Evolutionary conservation across 108 stramenopile species (phyloP).

Genomic region (Cafeteria roenbergensis): DNA sequence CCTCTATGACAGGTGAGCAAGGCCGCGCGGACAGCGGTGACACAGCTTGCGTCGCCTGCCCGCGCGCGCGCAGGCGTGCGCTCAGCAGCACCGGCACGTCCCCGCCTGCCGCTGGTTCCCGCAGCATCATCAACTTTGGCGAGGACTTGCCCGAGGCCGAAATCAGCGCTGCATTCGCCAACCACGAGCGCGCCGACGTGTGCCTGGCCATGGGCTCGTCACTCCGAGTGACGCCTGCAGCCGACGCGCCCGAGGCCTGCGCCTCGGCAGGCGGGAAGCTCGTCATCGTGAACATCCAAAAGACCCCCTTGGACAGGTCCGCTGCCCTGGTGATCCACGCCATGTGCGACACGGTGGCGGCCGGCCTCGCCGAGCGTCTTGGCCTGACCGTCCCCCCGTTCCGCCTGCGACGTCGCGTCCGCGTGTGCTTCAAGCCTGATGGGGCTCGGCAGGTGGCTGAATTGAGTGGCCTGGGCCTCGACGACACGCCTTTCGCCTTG

Average conservation of each 20-base stretch:
- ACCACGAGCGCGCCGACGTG: constrained; percentile 10
- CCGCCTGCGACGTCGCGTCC: no score
- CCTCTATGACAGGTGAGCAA: not conserved
- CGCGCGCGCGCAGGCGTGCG: no score
- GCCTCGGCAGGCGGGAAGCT: constrained; percentile 1
- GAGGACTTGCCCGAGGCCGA: not conserved
- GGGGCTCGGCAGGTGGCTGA: no score
- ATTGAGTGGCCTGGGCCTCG: no score
- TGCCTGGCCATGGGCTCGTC: constrained; percentile 18
- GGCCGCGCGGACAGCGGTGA: no score
- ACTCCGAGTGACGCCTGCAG: constrained; percentile 15
- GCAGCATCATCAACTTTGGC: constrained; percentile 1
- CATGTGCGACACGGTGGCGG: not conserved
- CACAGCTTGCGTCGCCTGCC: no score
- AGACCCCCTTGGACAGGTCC: constrained; percentile 8
- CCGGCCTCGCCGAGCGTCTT: not conserved
- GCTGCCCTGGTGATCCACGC: constrained; percentile 4
- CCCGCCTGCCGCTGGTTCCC: no score
- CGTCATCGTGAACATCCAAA: constrained; percentile 18
- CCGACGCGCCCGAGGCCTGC: not conserved
- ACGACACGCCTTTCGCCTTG: no score
- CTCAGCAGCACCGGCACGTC: no score
- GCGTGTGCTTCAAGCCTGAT: no score
- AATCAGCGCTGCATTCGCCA: not conserved
- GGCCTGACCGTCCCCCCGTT: not conserved